Conservation (phyloP, 2,329 filamentous ascomycete genomes). For the Fonsecaea pedrosoi region DNA sequence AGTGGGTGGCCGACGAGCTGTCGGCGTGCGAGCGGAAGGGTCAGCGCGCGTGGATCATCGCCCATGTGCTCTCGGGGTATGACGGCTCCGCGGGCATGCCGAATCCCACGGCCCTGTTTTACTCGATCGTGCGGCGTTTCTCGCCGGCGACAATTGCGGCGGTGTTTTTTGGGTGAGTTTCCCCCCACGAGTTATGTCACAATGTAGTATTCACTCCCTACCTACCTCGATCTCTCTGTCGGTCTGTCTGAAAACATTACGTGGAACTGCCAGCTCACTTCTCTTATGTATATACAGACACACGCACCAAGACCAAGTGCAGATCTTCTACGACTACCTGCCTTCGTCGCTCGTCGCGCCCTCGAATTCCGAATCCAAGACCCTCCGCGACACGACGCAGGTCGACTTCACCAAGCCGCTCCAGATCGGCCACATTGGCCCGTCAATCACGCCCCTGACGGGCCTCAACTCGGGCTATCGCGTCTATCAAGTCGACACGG, state of each 20-base stretch:
- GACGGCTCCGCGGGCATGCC: constrained; percentile 37
- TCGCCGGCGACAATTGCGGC: constrained; percentile 38
- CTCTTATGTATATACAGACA: constrained; percentile 25
- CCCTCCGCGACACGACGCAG: constrained; percentile 38
- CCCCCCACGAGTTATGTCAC: too few relatives aligned
- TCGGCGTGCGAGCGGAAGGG: constrained; percentile 39
- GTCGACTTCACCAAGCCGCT: constrained; percentile 40
- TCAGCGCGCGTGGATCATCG: constrained; percentile 42
- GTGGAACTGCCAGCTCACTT: background rate
- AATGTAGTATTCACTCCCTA: too few relatives aligned
- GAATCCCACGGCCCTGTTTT: constrained; percentile 41
- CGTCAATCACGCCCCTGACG: constrained; percentile 43
- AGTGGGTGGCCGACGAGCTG: constrained; percentile 40
- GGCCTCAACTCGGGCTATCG: constrained; percentile 43
- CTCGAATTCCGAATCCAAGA: constrained; percentile 6
- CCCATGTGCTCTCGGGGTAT: constrained; percentile 41
- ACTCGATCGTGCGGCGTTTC: constrained; percentile 41
- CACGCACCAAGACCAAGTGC: constrained; percentile 42
- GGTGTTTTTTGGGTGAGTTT: constrained; percentile 35
- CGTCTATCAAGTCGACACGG: constrained; percentile 40
- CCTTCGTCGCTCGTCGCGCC: constrained; percentile 28
- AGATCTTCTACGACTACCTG: constrained; percentile 43
- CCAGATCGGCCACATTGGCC: constrained; percentile 41
- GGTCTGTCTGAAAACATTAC: background rate
- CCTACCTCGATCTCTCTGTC: too few relatives aligned